These are phyloP conservation scores for Blechomonas ayalai DNA, from an alignment of 208 protist genomes.

Conservation along the genomic window DNA sequence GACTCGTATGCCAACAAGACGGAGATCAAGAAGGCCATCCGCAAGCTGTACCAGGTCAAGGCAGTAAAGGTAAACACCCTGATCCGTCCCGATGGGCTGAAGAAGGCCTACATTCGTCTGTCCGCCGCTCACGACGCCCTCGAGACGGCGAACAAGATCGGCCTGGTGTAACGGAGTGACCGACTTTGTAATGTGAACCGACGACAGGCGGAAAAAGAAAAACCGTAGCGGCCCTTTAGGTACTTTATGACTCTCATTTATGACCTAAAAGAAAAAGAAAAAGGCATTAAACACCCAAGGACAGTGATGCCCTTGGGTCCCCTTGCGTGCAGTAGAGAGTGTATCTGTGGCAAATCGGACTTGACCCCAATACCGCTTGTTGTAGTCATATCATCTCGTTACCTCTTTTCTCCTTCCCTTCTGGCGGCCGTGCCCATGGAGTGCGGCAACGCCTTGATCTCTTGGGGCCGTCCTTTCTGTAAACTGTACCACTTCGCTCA, in stretches of 20 bases:
- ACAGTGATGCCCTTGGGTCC: no score
- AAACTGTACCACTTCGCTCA: no score
- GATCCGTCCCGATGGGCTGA: conserved; percentile 96
- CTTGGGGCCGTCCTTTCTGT: no score
- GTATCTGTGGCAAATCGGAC: no score
- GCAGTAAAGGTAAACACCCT: conserved; percentile 98
- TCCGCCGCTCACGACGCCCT: conserved; percentile 94
- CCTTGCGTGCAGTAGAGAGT: no score
- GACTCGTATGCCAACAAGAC: conserved; percentile 96
- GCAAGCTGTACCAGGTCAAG: conserved; percentile 97
- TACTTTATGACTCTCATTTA: conserved; percentile 10
- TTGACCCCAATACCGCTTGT: no score
- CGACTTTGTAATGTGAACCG: background rate
- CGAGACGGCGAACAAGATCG: conserved; percentile 98
- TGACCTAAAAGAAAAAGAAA: conserved; percentile 1
- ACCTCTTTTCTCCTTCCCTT: no score
- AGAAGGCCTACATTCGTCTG: conserved; percentile 99
- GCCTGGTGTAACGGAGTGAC: conserved; percentile 67
- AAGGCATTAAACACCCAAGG: background rate
- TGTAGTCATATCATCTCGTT: no score
- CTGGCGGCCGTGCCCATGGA: no score
- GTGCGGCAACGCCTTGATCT: no score
- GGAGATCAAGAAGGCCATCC: conserved; percentile 97
- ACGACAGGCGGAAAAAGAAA: background rate
- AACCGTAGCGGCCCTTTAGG: conserved; percentile 4